Evolutionary conservation across 2,329 filamentous ascomycete genomes (phyloP).

Genomic region (Purpureocillium takamizusanense): DNA sequence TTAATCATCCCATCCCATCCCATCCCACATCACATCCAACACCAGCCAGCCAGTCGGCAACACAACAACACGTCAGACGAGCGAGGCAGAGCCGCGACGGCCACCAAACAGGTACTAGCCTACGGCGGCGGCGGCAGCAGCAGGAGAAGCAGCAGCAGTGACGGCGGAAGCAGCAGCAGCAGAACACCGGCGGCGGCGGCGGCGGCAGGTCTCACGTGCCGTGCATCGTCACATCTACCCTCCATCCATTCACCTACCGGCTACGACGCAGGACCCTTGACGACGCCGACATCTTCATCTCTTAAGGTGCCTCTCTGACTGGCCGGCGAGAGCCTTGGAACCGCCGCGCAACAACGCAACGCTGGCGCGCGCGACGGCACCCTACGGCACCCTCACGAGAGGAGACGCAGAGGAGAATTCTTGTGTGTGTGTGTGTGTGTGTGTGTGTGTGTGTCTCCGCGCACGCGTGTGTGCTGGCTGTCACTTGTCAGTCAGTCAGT

Average conservation of each 20-base stretch:
- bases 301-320: neutral
- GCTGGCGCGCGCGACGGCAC: no score
- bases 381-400: no score
- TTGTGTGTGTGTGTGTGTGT: neutral
- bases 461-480: neutral
- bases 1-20: no score
- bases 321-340: neutral
- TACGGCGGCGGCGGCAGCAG: no score
- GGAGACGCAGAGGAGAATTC: no score
- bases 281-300: neutral
- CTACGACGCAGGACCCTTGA: neutral
- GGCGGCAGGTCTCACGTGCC: constrained; percentile 2
- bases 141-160: no score
- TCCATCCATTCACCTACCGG: neutral
- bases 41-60: no score
- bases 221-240: constrained; percentile 1
- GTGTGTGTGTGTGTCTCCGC: neutral
- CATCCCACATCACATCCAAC: no score
- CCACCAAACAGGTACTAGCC: neutral
- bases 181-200: constrained; percentile 2
- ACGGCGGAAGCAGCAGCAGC: no score
- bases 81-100: no score
- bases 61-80: no score
- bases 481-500: neutral
- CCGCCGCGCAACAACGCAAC: neutral